Evolutionary conservation across 305 asterid species (phyloP).

Genomic region (Plantago coronopus): DNA sequence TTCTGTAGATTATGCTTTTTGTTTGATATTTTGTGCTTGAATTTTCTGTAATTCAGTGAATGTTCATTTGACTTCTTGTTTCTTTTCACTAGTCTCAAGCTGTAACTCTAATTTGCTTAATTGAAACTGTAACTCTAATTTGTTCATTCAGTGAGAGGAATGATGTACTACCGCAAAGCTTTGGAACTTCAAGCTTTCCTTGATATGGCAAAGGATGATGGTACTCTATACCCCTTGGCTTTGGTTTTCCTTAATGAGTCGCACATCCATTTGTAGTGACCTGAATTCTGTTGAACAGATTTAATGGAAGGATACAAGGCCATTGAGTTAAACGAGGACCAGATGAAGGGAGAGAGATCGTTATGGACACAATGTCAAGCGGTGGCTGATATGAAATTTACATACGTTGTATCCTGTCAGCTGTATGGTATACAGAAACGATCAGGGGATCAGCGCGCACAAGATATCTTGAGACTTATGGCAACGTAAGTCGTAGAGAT

Average conservation of each 20-base stretch:
- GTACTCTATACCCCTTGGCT: constrained; percentile 31
- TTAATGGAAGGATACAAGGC: constrained; percentile 97
- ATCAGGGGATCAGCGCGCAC: constrained; percentile 88
- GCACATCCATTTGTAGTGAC: neutral
- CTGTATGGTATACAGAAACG: constrained; percentile 89
- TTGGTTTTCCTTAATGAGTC: constrained; percentile 8
- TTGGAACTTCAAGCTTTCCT: constrained; percentile 97
- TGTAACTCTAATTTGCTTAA: constrained; percentile 26
- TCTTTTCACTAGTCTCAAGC: neutral
- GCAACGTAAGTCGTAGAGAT: constrained; percentile 46
- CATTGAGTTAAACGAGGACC: constrained; percentile 89
- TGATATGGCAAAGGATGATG: constrained; percentile 99
- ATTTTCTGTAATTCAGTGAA: neutral
- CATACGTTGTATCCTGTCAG: constrained; percentile 96
- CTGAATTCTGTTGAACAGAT: constrained; percentile 41
- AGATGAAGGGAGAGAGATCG: constrained; percentile 91
- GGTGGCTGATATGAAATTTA: constrained; percentile 97
- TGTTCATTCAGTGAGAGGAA: constrained; percentile 51
- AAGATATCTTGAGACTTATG: constrained; percentile 90
- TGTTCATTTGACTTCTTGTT: neutral
- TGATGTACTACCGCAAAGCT: constrained; percentile 99
- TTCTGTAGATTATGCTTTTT: neutral
- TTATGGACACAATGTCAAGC: constrained; percentile 97
- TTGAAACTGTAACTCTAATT: constrained; percentile 20
- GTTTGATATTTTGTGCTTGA: neutral